phyloP scores from a whole-genome alignment of 768 basidiomycete genomes.

The Collybia sp. region DNA sequence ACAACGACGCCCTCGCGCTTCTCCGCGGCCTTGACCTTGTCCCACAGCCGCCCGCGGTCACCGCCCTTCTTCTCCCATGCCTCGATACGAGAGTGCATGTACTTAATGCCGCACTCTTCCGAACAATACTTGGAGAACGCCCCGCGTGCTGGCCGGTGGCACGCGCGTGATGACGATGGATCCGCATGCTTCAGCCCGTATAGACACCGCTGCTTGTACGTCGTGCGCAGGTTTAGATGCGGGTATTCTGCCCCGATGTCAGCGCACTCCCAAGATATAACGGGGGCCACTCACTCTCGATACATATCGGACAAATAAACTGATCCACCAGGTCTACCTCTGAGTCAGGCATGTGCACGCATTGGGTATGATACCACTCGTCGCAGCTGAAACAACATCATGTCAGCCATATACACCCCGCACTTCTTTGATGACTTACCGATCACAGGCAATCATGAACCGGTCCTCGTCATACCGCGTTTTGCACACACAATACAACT shows the following conservation, averaged over 20 bases:
- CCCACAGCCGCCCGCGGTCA: conserved; percentile 65
- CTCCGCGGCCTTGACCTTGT: conserved; percentile 63
- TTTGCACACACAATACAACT: conserved; percentile 86
- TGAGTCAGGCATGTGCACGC: conserved; percentile 76
- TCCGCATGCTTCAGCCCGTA: conserved; percentile 60
- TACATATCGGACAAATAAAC: conserved; percentile 84
- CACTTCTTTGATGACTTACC: conserved; percentile 39
- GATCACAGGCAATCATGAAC: conserved; percentile 92
- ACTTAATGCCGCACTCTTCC: conserved; percentile 78
- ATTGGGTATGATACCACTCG: conserved; percentile 91
- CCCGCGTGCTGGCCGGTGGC: conserved; percentile 77
- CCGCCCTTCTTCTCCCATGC: conserved; percentile 61
- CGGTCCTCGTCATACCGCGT: conserved; percentile 83
- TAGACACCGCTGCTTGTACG: conserved; percentile 79
- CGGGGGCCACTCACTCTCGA: conserved; percentile 53
- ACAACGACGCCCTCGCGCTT: conserved; percentile 70
- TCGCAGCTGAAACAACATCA: conserved; percentile 60
- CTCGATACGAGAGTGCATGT: conserved; percentile 62
- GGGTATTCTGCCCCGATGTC: conserved; percentile 44
- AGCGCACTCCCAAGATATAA: background rate
- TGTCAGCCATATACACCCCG: conserved; percentile 1
- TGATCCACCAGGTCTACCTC: conserved; percentile 88
- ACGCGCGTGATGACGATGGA: conserved; percentile 60
- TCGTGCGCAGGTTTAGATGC: conserved; percentile 57
- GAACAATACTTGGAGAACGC: conserved; percentile 91